These are phyloP conservation scores for Daldinia decipiens DNA, from an alignment of 495 filamentous ascomycete genomes.

Conservation along the genomic window DNA sequence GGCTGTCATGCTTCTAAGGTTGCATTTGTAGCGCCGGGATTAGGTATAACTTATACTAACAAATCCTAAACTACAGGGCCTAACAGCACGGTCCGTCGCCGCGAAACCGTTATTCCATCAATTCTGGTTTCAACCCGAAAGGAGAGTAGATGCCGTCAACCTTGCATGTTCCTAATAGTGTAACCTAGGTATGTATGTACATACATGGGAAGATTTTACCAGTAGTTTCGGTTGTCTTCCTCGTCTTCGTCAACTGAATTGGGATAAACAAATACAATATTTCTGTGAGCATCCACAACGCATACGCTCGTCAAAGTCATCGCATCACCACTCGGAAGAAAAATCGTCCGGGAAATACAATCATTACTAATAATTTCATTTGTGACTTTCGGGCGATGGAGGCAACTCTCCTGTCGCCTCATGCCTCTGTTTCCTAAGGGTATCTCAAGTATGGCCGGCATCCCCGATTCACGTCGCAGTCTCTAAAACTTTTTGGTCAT, in stretches of 20 bases:
- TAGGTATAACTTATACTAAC: conserved; percentile 20
- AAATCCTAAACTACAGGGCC: conserved; percentile 18
- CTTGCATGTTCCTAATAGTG: too few species aligned
- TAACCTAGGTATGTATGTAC: too few species aligned
- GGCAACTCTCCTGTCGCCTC: conserved; percentile 14
- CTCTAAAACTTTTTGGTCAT: conserved; percentile 29
- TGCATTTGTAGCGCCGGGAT: conserved; percentile 24
- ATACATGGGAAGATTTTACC: too few species aligned
- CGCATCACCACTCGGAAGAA: neutral
- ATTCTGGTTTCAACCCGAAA: conserved; percentile 30
- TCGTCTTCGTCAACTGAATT: too few species aligned
- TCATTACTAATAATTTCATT: conserved; percentile 39
- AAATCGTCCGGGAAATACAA: conserved; percentile 1
- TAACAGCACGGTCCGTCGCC: conserved; percentile 37
- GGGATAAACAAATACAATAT: too few species aligned
- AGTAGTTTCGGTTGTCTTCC: too few species aligned
- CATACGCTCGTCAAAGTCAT: neutral
- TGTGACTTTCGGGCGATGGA: conserved; percentile 10
- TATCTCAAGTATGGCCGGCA: conserved; percentile 43
- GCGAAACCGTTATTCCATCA: conserved; percentile 27
- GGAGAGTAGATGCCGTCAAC: neutral
- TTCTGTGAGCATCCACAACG: too few species aligned
- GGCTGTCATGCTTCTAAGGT: conserved; percentile 24
- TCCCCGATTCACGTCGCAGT: conserved; percentile 40
- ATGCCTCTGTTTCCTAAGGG: conserved; percentile 40